Evolutionary conservation across 2,329 filamentous ascomycete species (phyloP).

Genomic region (Chaetomiaceae sp.): DNA sequence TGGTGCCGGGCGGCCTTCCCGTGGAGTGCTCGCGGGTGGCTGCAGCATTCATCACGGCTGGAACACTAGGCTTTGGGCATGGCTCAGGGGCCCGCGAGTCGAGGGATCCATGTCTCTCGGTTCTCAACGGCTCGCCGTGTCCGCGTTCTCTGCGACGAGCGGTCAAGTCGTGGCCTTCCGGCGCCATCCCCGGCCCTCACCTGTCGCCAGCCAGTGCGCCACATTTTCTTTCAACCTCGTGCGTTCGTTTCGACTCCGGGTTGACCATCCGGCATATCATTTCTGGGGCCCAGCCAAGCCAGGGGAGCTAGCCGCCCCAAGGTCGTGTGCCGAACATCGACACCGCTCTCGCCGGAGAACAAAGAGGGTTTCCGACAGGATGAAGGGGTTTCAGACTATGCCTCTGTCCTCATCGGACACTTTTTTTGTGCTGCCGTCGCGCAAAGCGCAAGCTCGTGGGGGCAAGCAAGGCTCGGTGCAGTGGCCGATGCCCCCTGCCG

Average conservation of each 20-base stretch:
- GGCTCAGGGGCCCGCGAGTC: constrained; percentile 33
- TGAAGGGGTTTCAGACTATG: constrained; percentile 9
- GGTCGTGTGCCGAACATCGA: not conserved
- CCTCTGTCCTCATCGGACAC: constrained; percentile 33
- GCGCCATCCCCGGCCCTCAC: constrained; percentile 13
- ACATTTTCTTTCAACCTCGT: constrained; percentile 24
- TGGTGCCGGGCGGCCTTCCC: constrained; percentile 11
- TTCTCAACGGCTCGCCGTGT: constrained; percentile 13
- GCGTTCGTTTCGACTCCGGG: constrained; percentile 8
- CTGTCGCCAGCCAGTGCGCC: constrained; percentile 22
- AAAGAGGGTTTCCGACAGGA: constrained; percentile 9
- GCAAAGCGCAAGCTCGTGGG: constrained; percentile 33
- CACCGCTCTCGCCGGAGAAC: constrained; percentile 9
- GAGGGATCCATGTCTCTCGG: constrained; percentile 28
- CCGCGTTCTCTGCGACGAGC: not conserved
- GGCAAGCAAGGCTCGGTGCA: constrained; percentile 32
- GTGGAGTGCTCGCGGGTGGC: constrained; percentile 29
- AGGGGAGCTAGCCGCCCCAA: too few relatives aligned
- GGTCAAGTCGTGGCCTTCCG: constrained; percentile 15
- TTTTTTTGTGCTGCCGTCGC: constrained; percentile 34
- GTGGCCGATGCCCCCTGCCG: constrained; percentile 36
- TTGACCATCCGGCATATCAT: not conserved
- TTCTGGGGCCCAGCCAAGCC: not conserved
- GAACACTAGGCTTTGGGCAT: constrained; percentile 29
- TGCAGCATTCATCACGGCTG: constrained; percentile 33